Percentiles rank a stretch among this genome's conserved stretches.
Conservation (phyloP, 139 green algal genomes). For the Coelastrella sp. region DNA sequence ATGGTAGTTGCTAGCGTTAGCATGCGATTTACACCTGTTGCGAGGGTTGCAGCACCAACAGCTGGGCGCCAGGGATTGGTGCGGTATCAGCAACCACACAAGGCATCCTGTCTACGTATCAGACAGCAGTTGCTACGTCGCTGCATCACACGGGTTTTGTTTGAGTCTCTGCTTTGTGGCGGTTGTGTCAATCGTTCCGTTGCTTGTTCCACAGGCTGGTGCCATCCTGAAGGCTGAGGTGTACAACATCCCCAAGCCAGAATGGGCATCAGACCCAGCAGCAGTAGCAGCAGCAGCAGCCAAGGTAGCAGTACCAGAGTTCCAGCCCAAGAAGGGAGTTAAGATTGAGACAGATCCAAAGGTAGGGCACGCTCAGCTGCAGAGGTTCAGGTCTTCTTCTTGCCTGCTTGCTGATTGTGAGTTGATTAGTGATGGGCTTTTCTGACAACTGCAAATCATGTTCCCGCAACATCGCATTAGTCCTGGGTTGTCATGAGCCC, state of each 20-base stretch:
- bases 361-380: constrained; percentile 52
- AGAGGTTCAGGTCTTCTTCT: background rate
- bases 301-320: constrained; percentile 80
- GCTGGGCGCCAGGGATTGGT: background rate
- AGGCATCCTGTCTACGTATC: background rate
- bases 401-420: background rate
- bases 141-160: background rate
- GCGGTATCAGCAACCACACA: too few relatives aligned
- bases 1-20: too few relatives aligned
- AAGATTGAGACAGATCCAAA: constrained; percentile 99
- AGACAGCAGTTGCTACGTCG: background rate
- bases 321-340: constrained; percentile 89
- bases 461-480: too few relatives aligned
- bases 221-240: constrained; percentile 94
- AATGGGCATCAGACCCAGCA: constrained; percentile 72
- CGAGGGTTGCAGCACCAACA: background rate
- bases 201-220: constrained; percentile 57
- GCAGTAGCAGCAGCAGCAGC: constrained; percentile 68
- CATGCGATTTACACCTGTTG: too few relatives aligned
- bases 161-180: too few relatives aligned
- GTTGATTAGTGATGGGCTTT: too few relatives aligned
- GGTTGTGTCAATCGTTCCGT: background rate
- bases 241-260: constrained; percentile 84
- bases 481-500: too few relatives aligned
- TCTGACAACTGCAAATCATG: too few relatives aligned